phyloP scores from a whole-genome alignment of 2,329 filamentous ascomycete species.

The Verticillium longisporum region DNA sequence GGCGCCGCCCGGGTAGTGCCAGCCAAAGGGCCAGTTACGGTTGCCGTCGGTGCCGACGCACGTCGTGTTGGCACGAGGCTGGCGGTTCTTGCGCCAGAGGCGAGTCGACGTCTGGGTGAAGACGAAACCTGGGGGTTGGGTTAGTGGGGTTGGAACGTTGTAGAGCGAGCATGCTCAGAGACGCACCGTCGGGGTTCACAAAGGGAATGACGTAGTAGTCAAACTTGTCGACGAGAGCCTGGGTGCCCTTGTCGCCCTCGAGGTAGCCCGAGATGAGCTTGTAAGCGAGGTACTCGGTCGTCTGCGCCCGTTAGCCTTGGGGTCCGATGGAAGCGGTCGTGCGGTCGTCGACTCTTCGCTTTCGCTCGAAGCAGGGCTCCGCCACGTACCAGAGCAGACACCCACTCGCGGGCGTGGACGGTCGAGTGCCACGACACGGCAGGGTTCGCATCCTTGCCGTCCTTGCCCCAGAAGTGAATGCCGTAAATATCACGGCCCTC shows the following conservation, averaged over 20 bases:
- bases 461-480: conserved; percentile 39
- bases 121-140: conserved; percentile 31
- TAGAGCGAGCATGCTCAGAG: background rate
- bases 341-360: too few species aligned
- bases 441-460: conserved; percentile 32
- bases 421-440: conserved; percentile 42
- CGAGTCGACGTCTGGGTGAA: conserved; percentile 36
- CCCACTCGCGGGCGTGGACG: conserved; percentile 48
- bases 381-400: conserved; percentile 48
- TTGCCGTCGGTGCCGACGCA: conserved; percentile 42
- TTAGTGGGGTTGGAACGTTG: conserved; percentile 17
- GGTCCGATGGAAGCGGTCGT: too few species aligned
- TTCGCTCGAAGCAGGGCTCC: too few species aligned
- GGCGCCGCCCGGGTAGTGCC: conserved; percentile 33
- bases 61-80: conserved; percentile 21
- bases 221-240: conserved; percentile 42
- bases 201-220: conserved; percentile 49
- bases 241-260: conserved; percentile 22
- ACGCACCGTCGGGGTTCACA: conserved; percentile 41
- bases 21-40: conserved; percentile 41
- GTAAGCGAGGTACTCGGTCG: conserved; percentile 37
- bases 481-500: conserved; percentile 50
- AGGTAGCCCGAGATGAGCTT: conserved; percentile 36
- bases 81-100: conserved; percentile 47
- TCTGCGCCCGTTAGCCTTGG: background rate